These are phyloP conservation scores for Erythrobasidium hasegawianum DNA, from an alignment of 1,284 basidiomycete genomes.

Conservation along the genomic window DNA sequence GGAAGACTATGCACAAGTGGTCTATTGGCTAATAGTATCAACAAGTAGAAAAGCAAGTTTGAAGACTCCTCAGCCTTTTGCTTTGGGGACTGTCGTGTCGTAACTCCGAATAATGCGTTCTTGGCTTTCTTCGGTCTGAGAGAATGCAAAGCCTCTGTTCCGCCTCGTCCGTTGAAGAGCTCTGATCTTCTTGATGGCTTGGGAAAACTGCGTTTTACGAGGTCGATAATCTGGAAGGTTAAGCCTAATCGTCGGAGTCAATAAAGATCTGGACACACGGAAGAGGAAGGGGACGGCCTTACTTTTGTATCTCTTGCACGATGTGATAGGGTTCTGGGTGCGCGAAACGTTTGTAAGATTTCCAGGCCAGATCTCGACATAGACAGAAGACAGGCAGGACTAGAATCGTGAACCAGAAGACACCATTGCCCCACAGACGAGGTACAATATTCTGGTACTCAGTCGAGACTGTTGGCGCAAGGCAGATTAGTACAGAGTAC, in stretches of 20 bases:
- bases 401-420: slow-evolving; percentile 86
- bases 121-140: slow-evolving; percentile 57
- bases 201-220: slow-evolving; percentile 77
- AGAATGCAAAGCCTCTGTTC: slow-evolving; percentile 93
- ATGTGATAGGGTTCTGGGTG: slow-evolving; percentile 88
- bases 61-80: not conserved
- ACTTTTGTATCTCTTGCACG: slow-evolving; percentile 70
- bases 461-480: slow-evolving; percentile 68
- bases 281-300: no score
- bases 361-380: slow-evolving; percentile 88
- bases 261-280: no score
- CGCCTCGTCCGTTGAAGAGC: slow-evolving; percentile 90
- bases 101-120: slow-evolving; percentile 47
- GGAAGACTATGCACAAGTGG: no score
- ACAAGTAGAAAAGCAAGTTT: not conserved
- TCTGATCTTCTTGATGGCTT: slow-evolving; percentile 95
- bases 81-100: slow-evolving; percentile 41
- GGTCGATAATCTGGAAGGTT: slow-evolving; percentile 96
- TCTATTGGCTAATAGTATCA: not conserved
- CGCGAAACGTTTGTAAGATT: slow-evolving; percentile 92
- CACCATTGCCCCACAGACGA: slow-evolving; percentile 74
- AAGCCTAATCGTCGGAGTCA: slow-evolving; percentile 37
- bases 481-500: no score
- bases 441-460: slow-evolving; percentile 85
- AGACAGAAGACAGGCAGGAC: slow-evolving; percentile 85